Conservation (phyloP, 2,329 filamentous ascomycete species). For the Sphaerulina musiva region DNA sequence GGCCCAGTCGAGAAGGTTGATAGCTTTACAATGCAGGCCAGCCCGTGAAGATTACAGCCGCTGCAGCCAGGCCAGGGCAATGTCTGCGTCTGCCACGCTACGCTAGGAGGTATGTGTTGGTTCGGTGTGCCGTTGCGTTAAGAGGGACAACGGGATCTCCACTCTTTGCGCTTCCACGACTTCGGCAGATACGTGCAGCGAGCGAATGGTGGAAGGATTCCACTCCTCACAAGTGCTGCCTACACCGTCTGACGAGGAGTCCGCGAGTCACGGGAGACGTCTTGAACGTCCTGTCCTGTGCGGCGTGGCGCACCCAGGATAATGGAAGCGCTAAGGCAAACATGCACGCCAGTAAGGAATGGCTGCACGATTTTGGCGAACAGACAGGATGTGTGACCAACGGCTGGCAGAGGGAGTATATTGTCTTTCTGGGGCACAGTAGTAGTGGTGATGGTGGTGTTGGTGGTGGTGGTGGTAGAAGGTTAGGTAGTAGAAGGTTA, state of each 20-base stretch:
- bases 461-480: too few species aligned
- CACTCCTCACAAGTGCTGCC: neutral
- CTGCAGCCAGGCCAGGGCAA: neutral
- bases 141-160: neutral
- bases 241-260: too few species aligned
- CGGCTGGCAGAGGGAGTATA: slow-evolving; percentile 5
- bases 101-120: neutral
- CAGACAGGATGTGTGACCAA: slow-evolving; percentile 12
- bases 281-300: slow-evolving; percentile 5
- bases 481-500: too few species aligned
- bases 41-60: neutral
- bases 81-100: too few species aligned
- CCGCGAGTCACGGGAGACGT: slow-evolving; percentile 5
- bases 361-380: slow-evolving; percentile 11
- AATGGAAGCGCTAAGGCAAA: slow-evolving; percentile 14
- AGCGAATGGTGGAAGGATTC: neutral
- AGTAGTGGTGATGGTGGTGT: neutral
- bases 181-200: neutral
- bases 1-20: slow-evolving; percentile 1
- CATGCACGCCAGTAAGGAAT: slow-evolving; percentile 16
- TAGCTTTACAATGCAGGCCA: slow-evolving; percentile 1
- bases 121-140: neutral
- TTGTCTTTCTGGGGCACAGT: neutral
- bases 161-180: neutral
- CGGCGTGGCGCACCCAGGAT: slow-evolving; percentile 12